phyloP scores from a whole-genome alignment of 345 rosid genomes.

The Pugionium dolabratum region DNA sequence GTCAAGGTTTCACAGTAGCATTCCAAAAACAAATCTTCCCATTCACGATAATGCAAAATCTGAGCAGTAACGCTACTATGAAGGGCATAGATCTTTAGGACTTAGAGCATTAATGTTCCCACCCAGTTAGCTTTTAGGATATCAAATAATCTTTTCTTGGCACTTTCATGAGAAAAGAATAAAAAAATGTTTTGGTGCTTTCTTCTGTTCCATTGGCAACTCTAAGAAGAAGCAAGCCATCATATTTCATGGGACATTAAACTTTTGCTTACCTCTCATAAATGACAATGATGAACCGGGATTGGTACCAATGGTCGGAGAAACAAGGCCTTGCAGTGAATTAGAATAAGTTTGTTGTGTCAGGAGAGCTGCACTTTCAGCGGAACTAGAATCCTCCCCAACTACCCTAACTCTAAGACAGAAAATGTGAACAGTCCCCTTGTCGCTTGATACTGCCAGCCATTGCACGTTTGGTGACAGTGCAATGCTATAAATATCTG shows the following conservation, averaged over 20 bases:
- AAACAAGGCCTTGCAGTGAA: conserved; percentile 61
- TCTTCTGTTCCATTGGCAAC: background rate
- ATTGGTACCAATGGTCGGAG: conserved; percentile 66
- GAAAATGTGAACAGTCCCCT: conserved; percentile 84
- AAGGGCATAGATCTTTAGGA: conserved; percentile 10
- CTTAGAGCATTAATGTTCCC: conserved; percentile 3
- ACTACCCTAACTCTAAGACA: conserved; percentile 78
- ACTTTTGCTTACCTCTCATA: conserved; percentile 63
- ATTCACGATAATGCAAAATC: conserved; percentile 5
- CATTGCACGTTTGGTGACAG: conserved; percentile 75
- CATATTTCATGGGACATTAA: conserved; percentile 16
- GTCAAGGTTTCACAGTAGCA: conserved; percentile 16
- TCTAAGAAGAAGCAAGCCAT: background rate
- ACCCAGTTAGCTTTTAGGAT: background rate
- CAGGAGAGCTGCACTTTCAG: conserved; percentile 40
- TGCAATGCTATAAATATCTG: conserved; percentile 78
- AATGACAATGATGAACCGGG: conserved; percentile 81
- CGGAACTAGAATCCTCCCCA: conserved; percentile 61
- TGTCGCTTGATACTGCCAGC: conserved; percentile 89
- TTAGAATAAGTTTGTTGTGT: conserved; percentile 51
- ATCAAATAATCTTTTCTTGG: background rate
- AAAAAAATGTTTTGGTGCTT: background rate
- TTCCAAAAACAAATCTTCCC: background rate
- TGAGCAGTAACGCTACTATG: background rate
- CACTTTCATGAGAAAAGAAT: background rate